phyloP scores from a whole-genome alignment of 495 filamentous ascomycete species.

The Geoglossum glabrum region DNA sequence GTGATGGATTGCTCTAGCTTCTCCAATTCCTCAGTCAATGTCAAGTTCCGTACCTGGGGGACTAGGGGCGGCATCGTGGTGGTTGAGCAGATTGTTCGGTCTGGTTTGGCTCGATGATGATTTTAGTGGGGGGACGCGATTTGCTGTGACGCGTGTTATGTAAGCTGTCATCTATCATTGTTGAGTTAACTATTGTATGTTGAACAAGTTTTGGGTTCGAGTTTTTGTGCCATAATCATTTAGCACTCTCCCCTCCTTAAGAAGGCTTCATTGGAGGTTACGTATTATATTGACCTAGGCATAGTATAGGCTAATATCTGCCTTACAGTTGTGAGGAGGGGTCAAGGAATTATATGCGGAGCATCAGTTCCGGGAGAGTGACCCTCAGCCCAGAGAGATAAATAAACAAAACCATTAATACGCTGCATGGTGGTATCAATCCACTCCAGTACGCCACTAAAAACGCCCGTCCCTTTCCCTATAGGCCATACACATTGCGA shows the following conservation, averaged over 20 bases:
- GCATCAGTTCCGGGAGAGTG: neutral
- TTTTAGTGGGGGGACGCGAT: neutral
- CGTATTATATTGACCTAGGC: too few relatives aligned
- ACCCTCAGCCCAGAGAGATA: neutral
- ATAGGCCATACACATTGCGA: neutral
- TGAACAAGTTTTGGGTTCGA: too few relatives aligned
- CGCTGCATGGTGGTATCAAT: neutral
- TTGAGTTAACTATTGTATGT: too few relatives aligned
- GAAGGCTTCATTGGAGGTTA: too few relatives aligned
- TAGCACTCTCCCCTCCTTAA: too few relatives aligned
- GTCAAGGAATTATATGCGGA: neutral
- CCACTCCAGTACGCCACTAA: neutral
- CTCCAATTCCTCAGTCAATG: constrained; percentile 86
- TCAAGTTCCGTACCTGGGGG: constrained; percentile 42
- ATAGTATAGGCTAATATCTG: too few relatives aligned
- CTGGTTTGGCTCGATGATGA: neutral
- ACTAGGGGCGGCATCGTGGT: neutral
- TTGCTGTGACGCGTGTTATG: neutral
- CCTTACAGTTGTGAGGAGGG: too few relatives aligned
- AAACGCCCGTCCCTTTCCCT: neutral
- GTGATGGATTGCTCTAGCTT: constrained; percentile 94
- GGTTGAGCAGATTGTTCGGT: neutral
- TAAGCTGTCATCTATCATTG: neutral
- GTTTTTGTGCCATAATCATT: too few relatives aligned
- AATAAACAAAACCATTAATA: neutral